Evolutionary conservation across 129 eudicot genomes (phyloP).

Genomic region (Smallanthus sonchifolius): DNA sequence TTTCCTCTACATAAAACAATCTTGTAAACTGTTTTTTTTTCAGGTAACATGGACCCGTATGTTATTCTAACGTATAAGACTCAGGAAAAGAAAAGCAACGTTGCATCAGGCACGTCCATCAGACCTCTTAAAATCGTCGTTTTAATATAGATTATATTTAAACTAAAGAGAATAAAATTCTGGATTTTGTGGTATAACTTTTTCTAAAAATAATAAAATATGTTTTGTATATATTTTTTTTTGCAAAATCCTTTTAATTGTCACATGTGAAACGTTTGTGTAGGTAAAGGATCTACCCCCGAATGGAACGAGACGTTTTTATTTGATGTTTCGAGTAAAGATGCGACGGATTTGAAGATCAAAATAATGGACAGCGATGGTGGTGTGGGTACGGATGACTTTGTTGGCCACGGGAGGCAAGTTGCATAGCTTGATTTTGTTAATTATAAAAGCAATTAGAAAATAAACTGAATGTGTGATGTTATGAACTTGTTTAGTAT

Average conservation of each 20-base stretch:
- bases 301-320: slow-evolving; percentile 78
- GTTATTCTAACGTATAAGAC: slow-evolving; percentile 51
- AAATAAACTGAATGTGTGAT: neutral
- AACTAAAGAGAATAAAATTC: too few species aligned
- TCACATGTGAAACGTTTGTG: neutral
- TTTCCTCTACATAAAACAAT: neutral
- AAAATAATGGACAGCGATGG: slow-evolving; percentile 62
- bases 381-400: slow-evolving; percentile 46
- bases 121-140: too few species aligned
- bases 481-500: slow-evolving; percentile 35
- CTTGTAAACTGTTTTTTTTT: neutral
- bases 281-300: slow-evolving; percentile 65
- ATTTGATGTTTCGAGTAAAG: slow-evolving; percentile 43
- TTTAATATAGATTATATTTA: too few species aligned
- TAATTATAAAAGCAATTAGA: neutral
- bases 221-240: too few species aligned
- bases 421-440: slow-evolving; percentile 19
- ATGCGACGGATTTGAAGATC: slow-evolving; percentile 34
- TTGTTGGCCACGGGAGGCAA: slow-evolving; percentile 68
- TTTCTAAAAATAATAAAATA: too few species aligned
- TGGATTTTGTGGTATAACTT: too few species aligned
- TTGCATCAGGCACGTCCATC: slow-evolving; percentile 49
- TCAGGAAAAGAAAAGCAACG: slow-evolving; percentile 67
- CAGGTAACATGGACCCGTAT: slow-evolving; percentile 70
- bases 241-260: too few species aligned